Evolutionary conservation across 2,329 filamentous ascomycete genomes (phyloP).

Genomic region (Hypoxylon sp.): DNA sequence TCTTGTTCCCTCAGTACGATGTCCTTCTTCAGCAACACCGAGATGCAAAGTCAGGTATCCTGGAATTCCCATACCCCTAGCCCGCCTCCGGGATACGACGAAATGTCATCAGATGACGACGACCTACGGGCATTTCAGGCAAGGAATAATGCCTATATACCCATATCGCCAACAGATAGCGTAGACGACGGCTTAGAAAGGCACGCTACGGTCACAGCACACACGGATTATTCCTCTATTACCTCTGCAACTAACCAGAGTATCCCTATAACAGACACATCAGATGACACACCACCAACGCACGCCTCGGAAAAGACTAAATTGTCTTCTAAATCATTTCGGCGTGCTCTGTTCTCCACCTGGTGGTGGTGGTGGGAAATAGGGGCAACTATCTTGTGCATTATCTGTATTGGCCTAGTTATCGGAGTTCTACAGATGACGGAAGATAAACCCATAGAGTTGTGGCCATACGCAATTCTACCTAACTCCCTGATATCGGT

Average conservation of each 20-base stretch:
- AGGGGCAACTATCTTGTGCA: neutral
- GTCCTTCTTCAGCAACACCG: neutral
- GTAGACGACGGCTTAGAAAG: neutral
- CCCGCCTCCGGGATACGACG: neutral
- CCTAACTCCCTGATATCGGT: neutral
- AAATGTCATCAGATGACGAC: neutral
- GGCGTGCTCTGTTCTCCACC: neutral
- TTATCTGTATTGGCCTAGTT: neutral
- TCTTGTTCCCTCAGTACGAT: neutral
- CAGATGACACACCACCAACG: neutral
- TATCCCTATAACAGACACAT: neutral
- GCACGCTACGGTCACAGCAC: neutral
- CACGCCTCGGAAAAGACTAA: neutral
- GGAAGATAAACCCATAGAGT: neutral
- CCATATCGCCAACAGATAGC: neutral
- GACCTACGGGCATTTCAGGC: neutral
- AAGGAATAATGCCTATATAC: neutral
- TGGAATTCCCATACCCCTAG: neutral
- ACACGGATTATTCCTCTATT: neutral
- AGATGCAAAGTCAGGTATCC: neutral
- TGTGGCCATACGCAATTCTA: neutral
- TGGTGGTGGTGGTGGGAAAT: neutral
- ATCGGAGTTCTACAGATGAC: neutral
- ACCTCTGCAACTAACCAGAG: neutral
- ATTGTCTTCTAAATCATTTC: neutral